Conservation (phyloP, 2,329 filamentous ascomycete species). For the Trichoderma sp. region DNA sequence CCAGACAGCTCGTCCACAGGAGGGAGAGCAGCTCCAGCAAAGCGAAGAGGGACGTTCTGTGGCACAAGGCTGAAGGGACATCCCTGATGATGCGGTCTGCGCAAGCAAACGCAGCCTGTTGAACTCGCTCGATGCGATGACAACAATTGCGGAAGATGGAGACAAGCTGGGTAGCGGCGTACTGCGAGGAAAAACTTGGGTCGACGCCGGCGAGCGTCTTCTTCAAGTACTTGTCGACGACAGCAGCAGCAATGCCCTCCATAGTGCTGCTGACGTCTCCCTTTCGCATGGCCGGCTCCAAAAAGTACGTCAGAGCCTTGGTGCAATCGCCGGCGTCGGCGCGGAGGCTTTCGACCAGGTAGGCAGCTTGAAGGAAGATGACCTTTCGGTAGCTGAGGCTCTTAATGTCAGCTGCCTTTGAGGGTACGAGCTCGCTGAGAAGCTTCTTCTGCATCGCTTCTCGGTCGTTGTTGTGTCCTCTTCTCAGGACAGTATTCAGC, state of each 20-base stretch:
- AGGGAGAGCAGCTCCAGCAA: slow-evolving; percentile 88
- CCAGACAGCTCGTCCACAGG: slow-evolving; percentile 93
- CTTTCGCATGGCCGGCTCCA: slow-evolving; percentile 81
- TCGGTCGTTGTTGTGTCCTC: slow-evolving; percentile 79
- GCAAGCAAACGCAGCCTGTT: slow-evolving; percentile 79
- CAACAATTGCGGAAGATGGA: slow-evolving; percentile 86
- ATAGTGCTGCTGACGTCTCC: slow-evolving; percentile 65
- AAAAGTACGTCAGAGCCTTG: slow-evolving; percentile 85
- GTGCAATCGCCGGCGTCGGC: slow-evolving; percentile 88
- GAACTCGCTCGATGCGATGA: slow-evolving; percentile 88
- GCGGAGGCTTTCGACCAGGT: slow-evolving; percentile 85
- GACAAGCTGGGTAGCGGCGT: slow-evolving; percentile 85
- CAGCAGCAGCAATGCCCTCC: slow-evolving; percentile 65
- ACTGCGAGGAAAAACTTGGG: slow-evolving; percentile 84
- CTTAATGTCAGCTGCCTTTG: slow-evolving; percentile 76
- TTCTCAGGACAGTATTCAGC: slow-evolving; percentile 86
- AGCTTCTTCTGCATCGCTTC: slow-evolving; percentile 79
- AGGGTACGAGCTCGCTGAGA: slow-evolving; percentile 72
- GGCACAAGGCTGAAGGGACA: slow-evolving; percentile 86
- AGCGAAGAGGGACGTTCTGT: slow-evolving; percentile 87
- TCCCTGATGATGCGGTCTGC: slow-evolving; percentile 83
- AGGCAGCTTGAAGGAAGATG: slow-evolving; percentile 88
- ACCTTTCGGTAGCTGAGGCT: slow-evolving; percentile 84
- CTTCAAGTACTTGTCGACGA: slow-evolving; percentile 76
- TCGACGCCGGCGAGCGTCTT: slow-evolving; percentile 72